Evolutionary conservation across 2,329 filamentous ascomycete genomes (phyloP).

Genomic region (Dactylonectria macrodidyma): DNA sequence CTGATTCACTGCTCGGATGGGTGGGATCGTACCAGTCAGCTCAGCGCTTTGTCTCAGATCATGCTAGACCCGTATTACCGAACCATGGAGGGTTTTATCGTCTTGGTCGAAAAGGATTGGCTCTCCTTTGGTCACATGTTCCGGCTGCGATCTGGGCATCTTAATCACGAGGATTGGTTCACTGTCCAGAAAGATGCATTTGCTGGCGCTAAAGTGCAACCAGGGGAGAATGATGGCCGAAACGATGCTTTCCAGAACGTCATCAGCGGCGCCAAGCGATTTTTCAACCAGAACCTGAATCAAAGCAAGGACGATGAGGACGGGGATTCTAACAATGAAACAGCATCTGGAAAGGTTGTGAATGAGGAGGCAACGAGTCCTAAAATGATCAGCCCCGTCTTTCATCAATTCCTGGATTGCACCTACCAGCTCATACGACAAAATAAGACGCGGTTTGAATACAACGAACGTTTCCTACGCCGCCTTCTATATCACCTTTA

Average conservation of each 20-base stretch:
- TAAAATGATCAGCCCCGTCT: slow-evolving; percentile 96
- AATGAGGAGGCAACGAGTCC: slow-evolving; percentile 80
- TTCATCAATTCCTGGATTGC: slow-evolving; percentile 97
- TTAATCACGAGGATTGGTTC: slow-evolving; percentile 97
- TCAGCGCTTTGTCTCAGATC: slow-evolving; percentile 91
- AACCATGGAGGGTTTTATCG: slow-evolving; percentile 94
- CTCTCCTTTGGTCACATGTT: slow-evolving; percentile 99
- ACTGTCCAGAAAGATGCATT: slow-evolving; percentile 84
- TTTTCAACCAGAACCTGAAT: slow-evolving; percentile 85
- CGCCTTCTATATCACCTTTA: slow-evolving; percentile 94
- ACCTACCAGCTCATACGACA: slow-evolving; percentile 92
- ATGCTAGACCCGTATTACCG: slow-evolving; percentile 97
- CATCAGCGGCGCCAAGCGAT: slow-evolving; percentile 89
- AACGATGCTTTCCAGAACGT: slow-evolving; percentile 89
- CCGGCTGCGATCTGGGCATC: slow-evolving; percentile 87
- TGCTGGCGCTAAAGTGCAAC: slow-evolving; percentile 74
- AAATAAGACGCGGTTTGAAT: slow-evolving; percentile 91
- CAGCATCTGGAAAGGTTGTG: slow-evolving; percentile 57
- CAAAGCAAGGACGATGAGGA: slow-evolving; percentile 76
- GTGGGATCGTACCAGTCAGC: slow-evolving; percentile 96
- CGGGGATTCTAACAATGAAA: slow-evolving; percentile 65
- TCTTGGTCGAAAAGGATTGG: slow-evolving; percentile 97
- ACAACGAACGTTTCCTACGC: slow-evolving; percentile 93
- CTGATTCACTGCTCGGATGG: slow-evolving; percentile 98
- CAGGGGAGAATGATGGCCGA: slow-evolving; percentile 73